Evolutionary conservation across 495 filamentous ascomycete species (phyloP), one percentile per base, ranked within the genome.

Genomic region (Trichocladium antarcticum): DNA sequence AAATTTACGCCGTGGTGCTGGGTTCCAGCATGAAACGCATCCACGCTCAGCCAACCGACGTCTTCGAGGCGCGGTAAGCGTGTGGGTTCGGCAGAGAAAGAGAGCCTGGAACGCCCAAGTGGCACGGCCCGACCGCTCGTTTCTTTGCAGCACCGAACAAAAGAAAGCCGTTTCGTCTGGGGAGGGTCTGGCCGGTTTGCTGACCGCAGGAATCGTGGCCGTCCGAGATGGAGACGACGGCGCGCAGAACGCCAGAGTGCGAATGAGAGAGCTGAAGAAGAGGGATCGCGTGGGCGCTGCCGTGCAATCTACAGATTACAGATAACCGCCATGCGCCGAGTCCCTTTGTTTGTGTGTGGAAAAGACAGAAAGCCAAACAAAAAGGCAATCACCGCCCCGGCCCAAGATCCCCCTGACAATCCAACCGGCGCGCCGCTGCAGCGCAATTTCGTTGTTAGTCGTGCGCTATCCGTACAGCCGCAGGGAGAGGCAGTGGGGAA

Each of bases 381-480:
- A 27, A 27, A 8, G 24, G n/a, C n/a, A n/a, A n/a, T n/a, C n/a
- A n/a, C n/a, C n/a, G n/a, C n/a, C n/a, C n/a, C n/a, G n/a, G n/a
- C n/a, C n/a, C n/a, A n/a, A n/a, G n/a, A n/a, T n/a, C n/a, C n/a
- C n/a, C n/a, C n/a, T n/a, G n/a, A n/a, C n/a, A n/a, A n/a, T n/a
- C n/a, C n/a, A n/a, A n/a, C n/a, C n/a, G n/a, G n/a, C 21, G n/a
- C 34, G 34, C 41, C 27, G 32, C 31, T 49, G 44, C 45, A 38
- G 24, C 31, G 54, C 39, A 57, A 57, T 58, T 57, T 60, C 55
- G 51, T 48, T 29, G 44, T 49, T 59, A 57, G 53, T 63, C 60
- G 62, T 60, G 62, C 62, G 62, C 61, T 61, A 59, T n/a, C 24
- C 4, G 24, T 27, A 27, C 4, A 8, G 24, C 56, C 51, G 56